phyloP scores from a whole-genome alignment of 108 stramenopile genomes.

The Bacterosira constricta region DNA sequence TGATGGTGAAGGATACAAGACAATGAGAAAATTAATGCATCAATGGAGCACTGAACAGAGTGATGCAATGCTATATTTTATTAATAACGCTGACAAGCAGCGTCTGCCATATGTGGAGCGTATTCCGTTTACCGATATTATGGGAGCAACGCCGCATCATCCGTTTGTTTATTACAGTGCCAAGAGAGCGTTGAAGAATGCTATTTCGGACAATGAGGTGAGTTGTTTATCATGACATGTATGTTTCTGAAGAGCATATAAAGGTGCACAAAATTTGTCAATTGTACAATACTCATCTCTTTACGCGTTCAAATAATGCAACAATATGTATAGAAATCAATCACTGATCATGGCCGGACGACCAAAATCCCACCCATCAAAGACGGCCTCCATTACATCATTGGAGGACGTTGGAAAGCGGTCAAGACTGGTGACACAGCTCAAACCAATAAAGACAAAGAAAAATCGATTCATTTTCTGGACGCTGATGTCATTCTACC shows the following conservation, averaged over 20 bases:
- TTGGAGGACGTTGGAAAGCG: too few relatives aligned
- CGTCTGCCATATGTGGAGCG: neutral
- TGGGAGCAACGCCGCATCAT: constrained; percentile 9
- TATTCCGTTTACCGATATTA: constrained; percentile 2
- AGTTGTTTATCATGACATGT: too few relatives aligned
- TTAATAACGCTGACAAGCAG: neutral
- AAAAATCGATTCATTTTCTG: constrained; percentile 3
- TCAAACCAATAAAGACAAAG: too few relatives aligned
- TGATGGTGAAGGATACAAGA: neutral
- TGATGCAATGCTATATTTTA: constrained; percentile 1
- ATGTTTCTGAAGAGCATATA: too few relatives aligned
- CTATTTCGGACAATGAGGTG: too few relatives aligned
- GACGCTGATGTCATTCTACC: constrained; percentile 5
- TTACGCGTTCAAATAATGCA: too few relatives aligned
- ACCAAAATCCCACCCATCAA: too few relatives aligned
- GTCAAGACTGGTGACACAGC: too few relatives aligned
- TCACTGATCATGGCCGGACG: too few relatives aligned
- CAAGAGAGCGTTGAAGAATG: constrained; percentile 11
- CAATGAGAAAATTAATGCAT: neutral
- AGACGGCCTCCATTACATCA: too few relatives aligned
- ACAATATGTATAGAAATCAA: neutral
- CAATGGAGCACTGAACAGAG: neutral
- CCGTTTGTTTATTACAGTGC: neutral
- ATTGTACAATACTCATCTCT: too few relatives aligned
- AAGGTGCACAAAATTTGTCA: too few relatives aligned